Evolutionary conservation across 2,329 filamentous ascomycete species (phyloP).

Genomic region (Talaromyces sp.): DNA sequence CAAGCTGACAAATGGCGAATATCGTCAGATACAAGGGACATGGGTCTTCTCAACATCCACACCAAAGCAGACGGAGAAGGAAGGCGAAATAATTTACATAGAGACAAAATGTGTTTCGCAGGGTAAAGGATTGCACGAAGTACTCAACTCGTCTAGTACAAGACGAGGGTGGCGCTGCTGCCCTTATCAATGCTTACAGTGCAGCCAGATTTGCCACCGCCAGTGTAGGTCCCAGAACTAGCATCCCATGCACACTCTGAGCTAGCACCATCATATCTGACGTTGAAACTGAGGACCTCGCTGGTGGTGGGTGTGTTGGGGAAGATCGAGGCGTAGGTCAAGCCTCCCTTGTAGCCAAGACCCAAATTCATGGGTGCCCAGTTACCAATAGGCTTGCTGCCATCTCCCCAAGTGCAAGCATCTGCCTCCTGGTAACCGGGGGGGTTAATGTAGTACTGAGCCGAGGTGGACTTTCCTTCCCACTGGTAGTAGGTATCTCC

Average conservation of each 20-base stretch:
- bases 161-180: slow-evolving; percentile 49
- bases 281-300: slow-evolving; percentile 71
- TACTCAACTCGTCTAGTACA: slow-evolving; percentile 30
- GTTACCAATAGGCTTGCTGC: slow-evolving; percentile 64
- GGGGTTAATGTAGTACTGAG: slow-evolving; percentile 97
- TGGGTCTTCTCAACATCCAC: slow-evolving; percentile 10
- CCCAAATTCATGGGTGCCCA: slow-evolving; percentile 85
- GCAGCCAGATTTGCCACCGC: slow-evolving; percentile 60
- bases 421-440: slow-evolving; percentile 64
- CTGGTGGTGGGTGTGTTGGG: slow-evolving; percentile 74
- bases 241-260: slow-evolving; percentile 63
- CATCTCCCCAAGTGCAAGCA: slow-evolving; percentile 73
- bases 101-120: slow-evolving; percentile 6
- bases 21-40: slow-evolving; percentile 7
- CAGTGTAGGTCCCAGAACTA: slow-evolving; percentile 59
- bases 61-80: slow-evolving; percentile 8
- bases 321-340: slow-evolving; percentile 82
- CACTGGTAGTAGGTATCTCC: slow-evolving; percentile 73
- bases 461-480: slow-evolving; percentile 72
- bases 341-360: slow-evolving; percentile 64
- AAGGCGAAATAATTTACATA: slow-evolving; percentile 13
- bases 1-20: slow-evolving; percentile 5
- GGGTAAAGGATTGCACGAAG: neutral
- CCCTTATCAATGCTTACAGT: slow-evolving; percentile 67
- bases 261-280: slow-evolving; percentile 50